Percentiles rank a stretch among this genome's conserved stretches.
These are phyloP conservation scores for Akanthomyces uredinophilus DNA, from an alignment of 2,329 filamentous ascomycete genomes.

Conservation along the genomic window DNA sequence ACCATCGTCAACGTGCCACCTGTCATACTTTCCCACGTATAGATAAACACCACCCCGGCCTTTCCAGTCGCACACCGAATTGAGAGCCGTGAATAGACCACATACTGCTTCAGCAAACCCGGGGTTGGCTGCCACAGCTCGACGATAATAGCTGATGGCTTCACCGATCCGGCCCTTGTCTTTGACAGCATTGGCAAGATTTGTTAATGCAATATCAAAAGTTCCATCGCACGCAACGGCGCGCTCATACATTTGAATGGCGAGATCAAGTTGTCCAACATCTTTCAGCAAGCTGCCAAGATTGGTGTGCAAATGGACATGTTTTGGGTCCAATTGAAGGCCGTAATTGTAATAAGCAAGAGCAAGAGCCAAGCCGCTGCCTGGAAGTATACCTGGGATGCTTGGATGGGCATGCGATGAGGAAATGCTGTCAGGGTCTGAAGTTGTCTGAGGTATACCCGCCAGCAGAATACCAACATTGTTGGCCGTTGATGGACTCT, in stretches of 20 bases:
- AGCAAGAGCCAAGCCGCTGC: conserved; percentile 82
- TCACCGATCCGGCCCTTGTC: conserved; percentile 90
- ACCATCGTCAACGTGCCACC: conserved; percentile 86
- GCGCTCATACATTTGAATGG: conserved; percentile 95
- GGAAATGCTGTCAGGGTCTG: conserved; percentile 25
- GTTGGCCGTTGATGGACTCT: conserved; percentile 95
- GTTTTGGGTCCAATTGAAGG: conserved; percentile 74
- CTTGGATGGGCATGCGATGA: conserved; percentile 26
- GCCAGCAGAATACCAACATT: conserved; percentile 97
- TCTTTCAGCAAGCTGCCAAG: conserved; percentile 93
- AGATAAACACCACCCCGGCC: conserved; percentile 80
- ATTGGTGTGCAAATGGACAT: conserved; percentile 96
- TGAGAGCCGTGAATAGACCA: conserved; percentile 87
- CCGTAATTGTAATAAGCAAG: conserved; percentile 96
- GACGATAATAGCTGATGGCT: conserved; percentile 85
- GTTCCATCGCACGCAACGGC: conserved; percentile 88
- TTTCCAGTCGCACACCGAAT: conserved; percentile 93
- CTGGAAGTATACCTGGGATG: conserved; percentile 75
- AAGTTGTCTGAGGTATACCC: conserved; percentile 68
- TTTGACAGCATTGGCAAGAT: conserved; percentile 95
- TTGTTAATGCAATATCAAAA: conserved; percentile 95
- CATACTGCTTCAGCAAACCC: conserved; percentile 97
- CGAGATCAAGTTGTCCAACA: conserved; percentile 84
- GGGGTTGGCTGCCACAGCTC: conserved; percentile 86
- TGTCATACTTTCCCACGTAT: conserved; percentile 68